A percentile compares a stretch with the other conserved stretches of the same genome.
Conservation (phyloP, 2,329 filamentous ascomycete species). For the Penicillium sp. region DNA sequence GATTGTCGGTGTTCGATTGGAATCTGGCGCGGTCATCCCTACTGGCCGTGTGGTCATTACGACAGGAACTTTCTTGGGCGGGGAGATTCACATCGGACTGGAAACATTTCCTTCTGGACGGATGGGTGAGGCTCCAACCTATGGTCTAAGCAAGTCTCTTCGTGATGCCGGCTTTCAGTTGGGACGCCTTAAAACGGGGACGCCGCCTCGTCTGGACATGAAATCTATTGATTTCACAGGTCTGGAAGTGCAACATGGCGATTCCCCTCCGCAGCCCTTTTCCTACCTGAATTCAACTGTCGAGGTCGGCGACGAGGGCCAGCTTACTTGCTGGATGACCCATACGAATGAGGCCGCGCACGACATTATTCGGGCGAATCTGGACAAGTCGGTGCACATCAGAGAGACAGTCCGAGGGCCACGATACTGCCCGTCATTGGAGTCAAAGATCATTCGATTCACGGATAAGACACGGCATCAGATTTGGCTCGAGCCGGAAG, state of each 20-base stretch:
- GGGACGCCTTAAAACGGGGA: constrained; percentile 90
- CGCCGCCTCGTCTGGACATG: constrained; percentile 77
- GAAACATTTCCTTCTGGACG: constrained; percentile 79
- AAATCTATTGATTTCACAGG: constrained; percentile 72
- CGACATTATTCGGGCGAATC: constrained; percentile 74
- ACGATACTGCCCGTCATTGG: constrained; percentile 89
- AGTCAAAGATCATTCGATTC: constrained; percentile 90
- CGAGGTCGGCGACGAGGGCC: constrained; percentile 60
- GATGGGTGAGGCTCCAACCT: constrained; percentile 89
- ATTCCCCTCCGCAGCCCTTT: constrained; percentile 81
- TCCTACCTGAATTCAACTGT: constrained; percentile 81
- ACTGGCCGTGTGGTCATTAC: constrained; percentile 85
- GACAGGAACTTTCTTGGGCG: constrained; percentile 89
- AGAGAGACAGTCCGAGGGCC: constrained; percentile 91
- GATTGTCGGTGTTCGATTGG: constrained; percentile 78
- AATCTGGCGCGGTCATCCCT: constrained; percentile 76
- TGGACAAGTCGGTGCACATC: constrained; percentile 96
- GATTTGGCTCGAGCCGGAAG: constrained; percentile 95
- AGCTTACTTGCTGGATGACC: constrained; percentile 80
- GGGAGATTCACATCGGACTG: constrained; percentile 92
- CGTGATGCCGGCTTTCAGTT: constrained; percentile 81
- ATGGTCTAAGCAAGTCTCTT: constrained; percentile 85
- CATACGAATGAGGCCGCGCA: constrained; percentile 80
- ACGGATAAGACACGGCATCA: constrained; percentile 73
- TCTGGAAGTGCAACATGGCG: constrained; percentile 69